phyloP scores from a whole-genome alignment of 169 alveolate genomes.

The Cryptosporidium viatorum region DNA sequence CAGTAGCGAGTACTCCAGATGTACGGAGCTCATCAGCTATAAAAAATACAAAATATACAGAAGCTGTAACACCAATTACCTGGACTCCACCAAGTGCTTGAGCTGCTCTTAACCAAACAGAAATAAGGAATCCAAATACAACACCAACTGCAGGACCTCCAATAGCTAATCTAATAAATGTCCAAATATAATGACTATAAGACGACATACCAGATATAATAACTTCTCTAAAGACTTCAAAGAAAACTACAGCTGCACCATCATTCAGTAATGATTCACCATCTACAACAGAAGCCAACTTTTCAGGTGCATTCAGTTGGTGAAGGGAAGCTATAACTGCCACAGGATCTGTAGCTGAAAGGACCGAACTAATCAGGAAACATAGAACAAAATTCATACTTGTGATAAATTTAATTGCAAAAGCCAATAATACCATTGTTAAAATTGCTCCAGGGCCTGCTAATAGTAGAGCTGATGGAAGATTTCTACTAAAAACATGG shows the following conservation, averaged over 20 bases:
- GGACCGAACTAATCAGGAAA: constrained; percentile 77
- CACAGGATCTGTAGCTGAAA: constrained; percentile 83
- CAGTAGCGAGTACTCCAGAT: constrained; percentile 79
- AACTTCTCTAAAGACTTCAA: constrained; percentile 68
- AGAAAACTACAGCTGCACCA: constrained; percentile 80
- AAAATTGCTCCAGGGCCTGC: constrained; percentile 77
- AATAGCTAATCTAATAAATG: constrained; percentile 75
- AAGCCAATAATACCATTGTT: constrained; percentile 76
- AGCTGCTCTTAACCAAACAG: constrained; percentile 73
- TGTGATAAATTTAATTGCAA: constrained; percentile 73
- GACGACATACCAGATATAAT: constrained; percentile 55
- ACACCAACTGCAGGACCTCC: constrained; percentile 82
- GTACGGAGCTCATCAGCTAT: constrained; percentile 78
- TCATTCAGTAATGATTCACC: constrained; percentile 80
- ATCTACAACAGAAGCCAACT: constrained; percentile 79
- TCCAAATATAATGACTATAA: constrained; percentile 75
- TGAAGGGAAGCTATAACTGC: constrained; percentile 81
- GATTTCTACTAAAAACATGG: constrained; percentile 73
- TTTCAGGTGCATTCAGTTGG: constrained; percentile 79
- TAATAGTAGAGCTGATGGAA: constrained; percentile 51
- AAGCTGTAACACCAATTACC: constrained; percentile 76
- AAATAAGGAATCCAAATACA: constrained; percentile 67
- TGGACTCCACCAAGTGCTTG: constrained; percentile 77
- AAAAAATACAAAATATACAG: constrained; percentile 77
- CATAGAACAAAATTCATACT: constrained; percentile 76